Evolutionary conservation across 768 basidiomycete species (phyloP).

Genomic region (Holtermannia corniformis): DNA sequence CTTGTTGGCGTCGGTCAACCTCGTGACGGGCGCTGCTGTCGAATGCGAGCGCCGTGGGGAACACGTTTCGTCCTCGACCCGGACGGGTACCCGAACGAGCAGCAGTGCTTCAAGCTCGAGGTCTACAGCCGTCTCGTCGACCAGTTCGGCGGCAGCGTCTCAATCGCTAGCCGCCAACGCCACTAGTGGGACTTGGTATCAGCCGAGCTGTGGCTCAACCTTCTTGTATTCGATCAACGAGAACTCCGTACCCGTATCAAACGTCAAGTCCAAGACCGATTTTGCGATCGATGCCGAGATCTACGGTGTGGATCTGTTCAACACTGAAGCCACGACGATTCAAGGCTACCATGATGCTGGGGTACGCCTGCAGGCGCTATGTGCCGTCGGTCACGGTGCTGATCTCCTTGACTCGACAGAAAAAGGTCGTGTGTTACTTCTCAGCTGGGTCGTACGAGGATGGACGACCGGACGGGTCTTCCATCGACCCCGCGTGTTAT

Average conservation of each 20-base stretch:
- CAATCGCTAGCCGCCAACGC: background rate
- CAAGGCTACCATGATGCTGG: background rate
- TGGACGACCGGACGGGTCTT: constrained; percentile 4
- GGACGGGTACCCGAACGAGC: too few species aligned
- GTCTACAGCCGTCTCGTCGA: too few species aligned
- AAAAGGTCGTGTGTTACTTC: constrained; percentile 26
- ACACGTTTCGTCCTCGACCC: too few species aligned
- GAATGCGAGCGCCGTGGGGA: too few species aligned
- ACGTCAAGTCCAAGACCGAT: background rate
- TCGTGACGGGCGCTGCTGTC: too few species aligned
- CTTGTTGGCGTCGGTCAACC: too few species aligned
- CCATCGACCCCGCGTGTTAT: constrained; percentile 16
- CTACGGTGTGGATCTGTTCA: background rate
- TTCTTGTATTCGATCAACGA: background rate
- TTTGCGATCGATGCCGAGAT: background rate
- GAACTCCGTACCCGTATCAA: background rate
- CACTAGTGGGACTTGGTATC: background rate
- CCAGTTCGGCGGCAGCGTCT: too few species aligned
- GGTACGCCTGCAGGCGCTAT: background rate
- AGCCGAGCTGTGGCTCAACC: background rate
- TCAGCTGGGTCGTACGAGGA: constrained; percentile 22
- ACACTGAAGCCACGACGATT: background rate
- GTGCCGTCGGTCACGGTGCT: too few species aligned
- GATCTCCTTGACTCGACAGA: background rate
- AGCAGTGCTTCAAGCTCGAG: too few species aligned